phyloP scores from a whole-genome alignment of 169 alveolate genomes.

The Hepatocystis sp. region DNA sequence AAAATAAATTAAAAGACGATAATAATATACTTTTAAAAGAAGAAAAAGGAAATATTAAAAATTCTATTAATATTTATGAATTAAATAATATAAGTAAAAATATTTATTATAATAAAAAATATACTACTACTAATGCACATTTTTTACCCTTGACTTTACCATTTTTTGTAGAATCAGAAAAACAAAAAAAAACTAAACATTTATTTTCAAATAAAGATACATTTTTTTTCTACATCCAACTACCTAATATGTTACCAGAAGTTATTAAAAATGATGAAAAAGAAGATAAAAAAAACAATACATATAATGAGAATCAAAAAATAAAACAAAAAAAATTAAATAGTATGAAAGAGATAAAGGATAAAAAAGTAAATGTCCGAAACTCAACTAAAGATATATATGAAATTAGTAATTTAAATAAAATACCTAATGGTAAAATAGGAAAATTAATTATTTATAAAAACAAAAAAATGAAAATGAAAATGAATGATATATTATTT shows the following conservation, averaged over 20 bases:
- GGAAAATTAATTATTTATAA: constrained; percentile 72
- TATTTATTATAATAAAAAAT: constrained; percentile 61
- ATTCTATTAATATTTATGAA: constrained; percentile 58
- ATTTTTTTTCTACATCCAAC: constrained; percentile 54
- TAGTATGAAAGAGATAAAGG: constrained; percentile 9
- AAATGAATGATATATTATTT: constrained; percentile 58
- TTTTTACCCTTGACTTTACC: constrained; percentile 72
- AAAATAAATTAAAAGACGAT: too few species aligned
- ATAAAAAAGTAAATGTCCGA: constrained; percentile 1
- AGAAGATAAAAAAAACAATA: constrained; percentile 6
- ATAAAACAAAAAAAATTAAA: constrained; percentile 1
- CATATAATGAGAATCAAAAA: neutral
- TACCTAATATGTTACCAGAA: constrained; percentile 75
- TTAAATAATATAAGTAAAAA: constrained; percentile 75
- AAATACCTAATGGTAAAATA: constrained; percentile 72
- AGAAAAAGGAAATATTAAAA: constrained; percentile 7
- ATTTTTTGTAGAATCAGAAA: constrained; percentile 44
- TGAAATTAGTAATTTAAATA: constrained; percentile 47
- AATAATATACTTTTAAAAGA: too few species aligned
- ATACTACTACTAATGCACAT: constrained; percentile 40
- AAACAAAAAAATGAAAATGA: constrained; percentile 75
- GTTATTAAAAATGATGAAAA: constrained; percentile 21
- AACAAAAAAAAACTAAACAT: constrained; percentile 48
- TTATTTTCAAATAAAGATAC: constrained; percentile 25
- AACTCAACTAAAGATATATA: constrained; percentile 6